phyloP scores from a whole-genome alignment of 768 basidiomycete species.

The Lentinula lateritia region DNA sequence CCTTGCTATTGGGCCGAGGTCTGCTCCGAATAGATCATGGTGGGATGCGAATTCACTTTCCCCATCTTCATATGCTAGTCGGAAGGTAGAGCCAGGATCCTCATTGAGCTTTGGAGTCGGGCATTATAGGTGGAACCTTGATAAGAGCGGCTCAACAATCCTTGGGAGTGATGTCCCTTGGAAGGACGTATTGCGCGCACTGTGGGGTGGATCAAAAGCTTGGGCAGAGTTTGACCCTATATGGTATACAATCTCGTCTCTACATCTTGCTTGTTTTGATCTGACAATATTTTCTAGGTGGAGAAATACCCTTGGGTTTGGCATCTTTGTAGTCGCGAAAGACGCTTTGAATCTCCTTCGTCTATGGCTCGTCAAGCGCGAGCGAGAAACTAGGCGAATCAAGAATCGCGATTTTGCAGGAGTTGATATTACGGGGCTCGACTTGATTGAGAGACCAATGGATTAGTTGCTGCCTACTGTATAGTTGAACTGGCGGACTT shows the following conservation, averaged over 20 bases:
- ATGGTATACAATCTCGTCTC: constrained; percentile 46
- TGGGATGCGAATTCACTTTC: neutral
- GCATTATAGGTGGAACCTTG: neutral
- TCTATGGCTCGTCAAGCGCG: constrained; percentile 64
- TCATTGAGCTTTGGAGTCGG: constrained; percentile 4
- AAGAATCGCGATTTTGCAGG: constrained; percentile 70
- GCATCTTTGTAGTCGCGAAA: constrained; percentile 47
- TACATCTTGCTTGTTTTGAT: constrained; percentile 16
- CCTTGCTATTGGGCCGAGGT: constrained; percentile 19
- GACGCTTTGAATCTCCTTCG: constrained; percentile 66
- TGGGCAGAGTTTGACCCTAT: constrained; percentile 32
- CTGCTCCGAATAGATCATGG: neutral
- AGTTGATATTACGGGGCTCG: constrained; percentile 60
- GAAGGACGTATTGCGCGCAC: constrained; percentile 27
- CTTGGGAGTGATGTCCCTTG: constrained; percentile 17
- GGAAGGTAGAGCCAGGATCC: constrained; percentile 10
- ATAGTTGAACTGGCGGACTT: too few species aligned
- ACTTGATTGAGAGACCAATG: constrained; percentile 38
- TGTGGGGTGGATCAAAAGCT: constrained; percentile 19
- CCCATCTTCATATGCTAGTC: neutral
- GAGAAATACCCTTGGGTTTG: constrained; percentile 45
- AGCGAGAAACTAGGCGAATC: constrained; percentile 62
- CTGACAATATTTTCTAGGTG: constrained; percentile 17
- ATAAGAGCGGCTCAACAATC: neutral
- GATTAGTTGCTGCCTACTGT: too few species aligned